These are phyloP conservation scores for Clarireedia paspali DNA, from an alignment of 2,329 filamentous ascomycete genomes.

Conservation along the genomic window DNA sequence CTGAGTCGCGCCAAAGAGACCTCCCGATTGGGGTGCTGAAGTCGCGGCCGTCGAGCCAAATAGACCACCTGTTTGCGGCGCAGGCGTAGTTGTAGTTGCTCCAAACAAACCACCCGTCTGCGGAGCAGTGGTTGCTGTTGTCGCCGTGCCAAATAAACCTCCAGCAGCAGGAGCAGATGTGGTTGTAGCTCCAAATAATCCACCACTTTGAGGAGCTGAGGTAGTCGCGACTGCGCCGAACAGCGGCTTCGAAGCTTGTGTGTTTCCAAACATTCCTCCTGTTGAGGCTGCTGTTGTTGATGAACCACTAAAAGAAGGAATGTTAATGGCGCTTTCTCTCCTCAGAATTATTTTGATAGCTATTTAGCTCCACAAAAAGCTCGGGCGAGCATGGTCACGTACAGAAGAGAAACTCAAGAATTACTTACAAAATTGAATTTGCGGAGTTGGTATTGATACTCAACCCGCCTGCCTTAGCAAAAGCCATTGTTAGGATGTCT, in stretches of 20 bases:
- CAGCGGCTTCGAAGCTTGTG: conserved; percentile 25
- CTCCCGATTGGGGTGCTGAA: too few relatives aligned
- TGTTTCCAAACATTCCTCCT: conserved; percentile 28
- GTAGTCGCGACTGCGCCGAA: conserved; percentile 26
- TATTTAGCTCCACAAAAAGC: conserved; percentile 10
- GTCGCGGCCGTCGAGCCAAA: conserved; percentile 13
- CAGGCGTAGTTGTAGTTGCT: conserved; percentile 10
- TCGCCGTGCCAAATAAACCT: conserved; percentile 18
- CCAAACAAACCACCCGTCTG: conserved; percentile 27
- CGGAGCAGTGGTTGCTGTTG: conserved; percentile 13
- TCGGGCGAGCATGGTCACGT: background rate
- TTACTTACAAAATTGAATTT: conserved; percentile 47
- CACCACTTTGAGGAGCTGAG: conserved; percentile 21
- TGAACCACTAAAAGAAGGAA: conserved; percentile 22
- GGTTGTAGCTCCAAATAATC: conserved; percentile 28
- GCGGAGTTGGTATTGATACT: conserved; percentile 57
- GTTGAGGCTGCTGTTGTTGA: conserved; percentile 20
- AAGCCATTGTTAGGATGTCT: conserved; percentile 20
- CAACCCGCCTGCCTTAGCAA: conserved; percentile 48
- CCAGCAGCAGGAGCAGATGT: conserved; percentile 20
- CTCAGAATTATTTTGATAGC: conserved; percentile 11
- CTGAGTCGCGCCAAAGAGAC: conserved; percentile 4
- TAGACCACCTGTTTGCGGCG: conserved; percentile 16
- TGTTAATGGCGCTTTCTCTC: conserved; percentile 14
- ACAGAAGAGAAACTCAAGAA: too few relatives aligned